These are phyloP conservation scores for Beauveria pseudobassiana DNA, from an alignment of 2,329 filamentous ascomycete species.

Conservation along the genomic window DNA sequence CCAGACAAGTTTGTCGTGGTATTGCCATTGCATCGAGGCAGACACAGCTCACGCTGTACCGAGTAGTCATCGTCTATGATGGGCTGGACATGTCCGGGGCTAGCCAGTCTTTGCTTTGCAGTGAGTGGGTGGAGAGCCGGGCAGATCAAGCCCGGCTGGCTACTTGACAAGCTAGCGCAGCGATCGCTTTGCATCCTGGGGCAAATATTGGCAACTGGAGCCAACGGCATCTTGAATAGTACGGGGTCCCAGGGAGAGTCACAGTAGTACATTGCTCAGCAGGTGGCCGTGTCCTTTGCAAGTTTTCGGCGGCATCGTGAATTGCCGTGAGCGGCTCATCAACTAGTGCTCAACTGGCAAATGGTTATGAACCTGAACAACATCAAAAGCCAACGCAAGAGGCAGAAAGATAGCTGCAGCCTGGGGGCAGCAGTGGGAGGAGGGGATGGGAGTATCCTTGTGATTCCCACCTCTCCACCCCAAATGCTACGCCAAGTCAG, in stretches of 20 bases:
- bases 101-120: background rate
- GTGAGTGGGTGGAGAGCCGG: background rate
- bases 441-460: slow-evolving; percentile 4
- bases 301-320: background rate
- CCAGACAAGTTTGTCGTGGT: background rate
- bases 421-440: background rate
- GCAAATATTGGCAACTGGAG: background rate
- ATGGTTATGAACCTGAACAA: background rate
- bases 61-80: background rate
- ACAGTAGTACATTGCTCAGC: background rate
- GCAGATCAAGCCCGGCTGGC: background rate
- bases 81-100: background rate
- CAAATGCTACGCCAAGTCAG: background rate
- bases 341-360: background rate
- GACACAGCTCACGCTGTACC: background rate
- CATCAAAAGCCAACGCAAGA: background rate
- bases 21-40: background rate
- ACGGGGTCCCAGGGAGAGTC: background rate
- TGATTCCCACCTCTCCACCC: slow-evolving; percentile 8
- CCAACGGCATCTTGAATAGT: background rate
- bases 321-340: background rate
- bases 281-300: background rate
- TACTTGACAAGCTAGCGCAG: background rate
- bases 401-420: background rate
- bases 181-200: background rate